Evolutionary conservation across 345 rosid genomes (phyloP).

Genomic region (Lepidium africanum): DNA sequence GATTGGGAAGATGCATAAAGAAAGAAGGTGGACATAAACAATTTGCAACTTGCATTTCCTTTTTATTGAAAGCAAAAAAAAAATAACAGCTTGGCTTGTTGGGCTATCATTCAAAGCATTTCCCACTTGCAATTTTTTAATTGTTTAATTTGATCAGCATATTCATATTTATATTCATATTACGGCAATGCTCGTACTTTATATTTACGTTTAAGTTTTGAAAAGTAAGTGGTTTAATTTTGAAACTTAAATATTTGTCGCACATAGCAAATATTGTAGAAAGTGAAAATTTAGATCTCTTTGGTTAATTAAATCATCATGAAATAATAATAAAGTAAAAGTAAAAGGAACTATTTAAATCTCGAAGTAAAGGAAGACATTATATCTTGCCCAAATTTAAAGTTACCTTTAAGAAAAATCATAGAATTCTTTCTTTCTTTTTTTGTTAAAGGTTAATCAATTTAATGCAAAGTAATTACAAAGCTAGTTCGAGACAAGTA

Average conservation of each 20-base stretch:
- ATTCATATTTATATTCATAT: neutral
- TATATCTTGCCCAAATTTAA: neutral
- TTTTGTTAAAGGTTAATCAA: too few relatives aligned
- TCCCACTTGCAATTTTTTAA: slow-evolving; percentile 22
- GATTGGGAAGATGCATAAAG: slow-evolving; percentile 24
- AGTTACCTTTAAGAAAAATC: neutral
- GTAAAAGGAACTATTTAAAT: neutral
- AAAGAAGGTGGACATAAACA: slow-evolving; percentile 11
- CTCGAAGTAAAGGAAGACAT: neutral
- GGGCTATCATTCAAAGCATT: slow-evolving; percentile 24
- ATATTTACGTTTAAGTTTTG: neutral
- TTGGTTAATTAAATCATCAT: too few relatives aligned
- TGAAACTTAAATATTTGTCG: neutral
- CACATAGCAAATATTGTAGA: neutral
- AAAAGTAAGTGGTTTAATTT: neutral
- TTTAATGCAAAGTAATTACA: too few relatives aligned
- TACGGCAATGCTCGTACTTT: neutral
- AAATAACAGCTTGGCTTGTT: slow-evolving; percentile 26
- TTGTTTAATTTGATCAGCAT: slow-evolving; percentile 14
- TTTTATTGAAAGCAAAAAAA: neutral
- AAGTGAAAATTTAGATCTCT: too few relatives aligned
- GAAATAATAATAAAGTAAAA: neutral
- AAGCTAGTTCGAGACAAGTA: too few relatives aligned
- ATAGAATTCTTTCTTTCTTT: neutral
- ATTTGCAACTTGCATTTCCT: slow-evolving; percentile 25